Base-by-base conservation (phyloP, 768 basidiomycete genomes). In the Leccinellum albellum region DNA sequence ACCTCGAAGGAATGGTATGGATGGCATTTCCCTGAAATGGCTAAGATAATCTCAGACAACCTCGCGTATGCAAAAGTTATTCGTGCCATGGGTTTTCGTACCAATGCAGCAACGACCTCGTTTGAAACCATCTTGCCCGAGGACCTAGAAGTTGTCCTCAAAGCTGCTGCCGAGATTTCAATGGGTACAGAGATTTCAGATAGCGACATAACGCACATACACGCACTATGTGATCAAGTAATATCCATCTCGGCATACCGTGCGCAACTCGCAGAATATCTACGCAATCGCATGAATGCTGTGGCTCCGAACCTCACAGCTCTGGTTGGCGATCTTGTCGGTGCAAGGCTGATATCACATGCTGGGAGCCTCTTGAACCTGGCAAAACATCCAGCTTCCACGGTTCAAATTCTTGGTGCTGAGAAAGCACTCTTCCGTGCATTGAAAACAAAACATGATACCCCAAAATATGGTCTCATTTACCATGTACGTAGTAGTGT, bases 121-220 rank as follows among this genome's bases (percentile, higher is more conserved):
- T 91, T 99, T 66, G 86, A 93, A 55, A 74, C 87, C 51, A 83
- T 98, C 73, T 87, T 99, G 31, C 97, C 97, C 10, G 97, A 99
- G 80, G 96, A 98, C 66, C 86, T 99, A 55, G 97, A 99, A 73
- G 89, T 87, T 13, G 86, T 95, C 35, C 78, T 99, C 60, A 98
- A 97, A 77, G 88, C 89, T 29, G 95, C 97, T 35, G 93, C 97
- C 20, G 94, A 94, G 77, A 91, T 99, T 60, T 97, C 94, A 33
- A 99, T 99, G 97, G 97, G 97, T 65, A 99, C 97, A 42, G 97
- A 99, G 77, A 98, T 99, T 61, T 95, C 94, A 53, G 94, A 98
- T 62, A 85, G 87, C 51, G 97, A 99, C 71, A 94, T 98, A 67
- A 78, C 84, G n/a, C 96, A 99, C 78, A 98, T 98, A 72, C 85